Evolutionary conservation across 2,329 filamentous ascomycete genomes (phyloP).

Genomic region (Neophaeococcomyces mojaviensis): DNA sequence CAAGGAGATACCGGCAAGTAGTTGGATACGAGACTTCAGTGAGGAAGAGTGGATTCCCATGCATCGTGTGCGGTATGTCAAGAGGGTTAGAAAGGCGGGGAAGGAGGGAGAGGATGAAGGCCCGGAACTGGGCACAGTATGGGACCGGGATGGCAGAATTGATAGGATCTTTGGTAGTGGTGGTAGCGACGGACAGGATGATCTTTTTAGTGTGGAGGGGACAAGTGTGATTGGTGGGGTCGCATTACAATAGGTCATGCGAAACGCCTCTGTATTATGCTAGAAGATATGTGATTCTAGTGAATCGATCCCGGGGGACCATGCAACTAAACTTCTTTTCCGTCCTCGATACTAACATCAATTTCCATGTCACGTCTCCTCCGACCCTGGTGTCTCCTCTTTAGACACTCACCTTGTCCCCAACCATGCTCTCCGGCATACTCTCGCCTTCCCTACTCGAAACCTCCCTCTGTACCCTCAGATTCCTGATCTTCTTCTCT

Average conservation of each 20-base stretch:
- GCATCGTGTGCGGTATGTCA: slow-evolving; percentile 47
- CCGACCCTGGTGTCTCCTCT: too few relatives aligned
- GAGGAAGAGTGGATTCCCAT: slow-evolving; percentile 51
- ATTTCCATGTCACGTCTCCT: too few relatives aligned
- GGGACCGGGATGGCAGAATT: slow-evolving; percentile 43
- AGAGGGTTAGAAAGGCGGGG: slow-evolving; percentile 21
- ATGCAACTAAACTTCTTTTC: too few relatives aligned
- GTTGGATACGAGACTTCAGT: slow-evolving; percentile 48
- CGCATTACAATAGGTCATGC: background rate
- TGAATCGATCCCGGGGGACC: too few relatives aligned
- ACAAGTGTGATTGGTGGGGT: slow-evolving; percentile 3
- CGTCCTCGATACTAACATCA: too few relatives aligned
- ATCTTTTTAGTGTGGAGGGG: slow-evolving; percentile 1
- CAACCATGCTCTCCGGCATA: background rate
- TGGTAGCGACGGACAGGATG: background rate
- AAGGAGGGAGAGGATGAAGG: background rate
- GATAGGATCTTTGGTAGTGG: slow-evolving; percentile 44
- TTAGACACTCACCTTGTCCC: too few relatives aligned
- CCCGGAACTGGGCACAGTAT: slow-evolving; percentile 30
- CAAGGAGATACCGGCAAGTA: slow-evolving; percentile 39
- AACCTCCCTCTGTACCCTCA: slow-evolving; percentile 15
- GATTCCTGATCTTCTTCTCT: slow-evolving; percentile 34
- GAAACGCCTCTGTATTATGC: too few relatives aligned
- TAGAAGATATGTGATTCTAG: too few relatives aligned
- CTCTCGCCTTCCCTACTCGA: background rate